Evolutionary conservation across 2,329 filamentous ascomycete species (phyloP), one percentile per base, ranked within the genome.

Genomic region (Decorospora gaudefroyi): DNA sequence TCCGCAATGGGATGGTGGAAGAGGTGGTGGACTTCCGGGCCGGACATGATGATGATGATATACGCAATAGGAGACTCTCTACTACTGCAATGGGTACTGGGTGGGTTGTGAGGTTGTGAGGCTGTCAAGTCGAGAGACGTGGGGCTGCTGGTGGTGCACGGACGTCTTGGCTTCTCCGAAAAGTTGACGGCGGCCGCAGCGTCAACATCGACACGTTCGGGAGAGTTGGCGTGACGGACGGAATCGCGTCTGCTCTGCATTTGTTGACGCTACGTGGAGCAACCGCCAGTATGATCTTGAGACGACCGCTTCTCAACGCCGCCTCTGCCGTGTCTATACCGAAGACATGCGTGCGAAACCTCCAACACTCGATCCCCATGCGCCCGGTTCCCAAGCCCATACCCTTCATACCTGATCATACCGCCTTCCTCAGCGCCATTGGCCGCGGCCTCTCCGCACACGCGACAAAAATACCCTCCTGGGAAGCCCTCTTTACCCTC

Each of bases 1-100:
- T 99, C 93, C 58, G 90, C 89, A 68, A 99, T 96, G 51, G 92
- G 90, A 61, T 87, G 84, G 77, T 97, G 90, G 77, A 99, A 99
- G 57, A 99, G 86, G 68, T 97, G 91, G 75, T 97, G 90, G 46
- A 95, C 88, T 79, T 97, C 89, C 55, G 91, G 89, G 48, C 86
- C 72, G 42, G 88, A 79, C 92, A 97, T 97, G 48, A 39, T 79
- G 71, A 53, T 40, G 39, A 38, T n/a, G 10, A 25, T 13, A 25
- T 36, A 41, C 44, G 76, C 78, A 85, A 88, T 90, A 93, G 89
- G 90, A 95, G 89, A 78, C 90, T 95, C 93, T 97, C 93, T 86
- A 97, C 93, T 96, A 70, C 60, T 69, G 66, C 62, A 42, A 51
- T 47, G 35, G 38, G 27, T 26, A 29, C 32, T n/a, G n/a, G 34